Evolutionary conservation across 2,329 filamentous ascomycete species (phyloP).

Genomic region (Aureobasidium lini): DNA sequence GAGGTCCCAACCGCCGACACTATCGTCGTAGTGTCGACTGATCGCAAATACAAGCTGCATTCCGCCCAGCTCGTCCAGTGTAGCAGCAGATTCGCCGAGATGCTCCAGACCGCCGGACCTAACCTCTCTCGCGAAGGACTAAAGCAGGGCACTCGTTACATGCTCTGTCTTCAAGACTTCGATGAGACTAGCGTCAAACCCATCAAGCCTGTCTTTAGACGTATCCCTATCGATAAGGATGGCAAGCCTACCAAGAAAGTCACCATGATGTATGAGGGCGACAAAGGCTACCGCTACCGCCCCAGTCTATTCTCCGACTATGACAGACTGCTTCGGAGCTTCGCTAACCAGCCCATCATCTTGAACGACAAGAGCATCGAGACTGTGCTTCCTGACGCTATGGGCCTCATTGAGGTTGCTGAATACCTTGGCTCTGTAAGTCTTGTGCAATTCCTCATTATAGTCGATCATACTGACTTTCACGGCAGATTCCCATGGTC

Average conservation of each 20-base stretch:
- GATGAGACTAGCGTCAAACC: slow-evolving; percentile 10
- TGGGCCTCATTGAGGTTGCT: slow-evolving; percentile 37
- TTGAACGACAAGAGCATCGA: slow-evolving; percentile 35
- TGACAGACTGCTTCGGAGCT: slow-evolving; percentile 38
- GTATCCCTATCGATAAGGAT: slow-evolving; percentile 17
- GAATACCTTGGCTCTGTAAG: slow-evolving; percentile 39
- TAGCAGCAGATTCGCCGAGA: not conserved
- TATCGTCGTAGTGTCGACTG: slow-evolving; percentile 29
- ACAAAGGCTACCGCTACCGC: not conserved
- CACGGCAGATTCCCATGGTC: slow-evolving; percentile 28
- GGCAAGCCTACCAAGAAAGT: slow-evolving; percentile 14
- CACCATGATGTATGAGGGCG: not conserved
- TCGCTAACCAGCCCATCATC: slow-evolving; percentile 37
- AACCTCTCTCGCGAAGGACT: not conserved
- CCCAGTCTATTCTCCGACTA: slow-evolving; percentile 27
- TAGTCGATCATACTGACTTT: not conserved
- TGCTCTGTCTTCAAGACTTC: slow-evolving; percentile 19
- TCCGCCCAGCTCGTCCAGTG: slow-evolving; percentile 26
- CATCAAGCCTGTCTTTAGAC: slow-evolving; percentile 13
- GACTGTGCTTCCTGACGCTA: slow-evolving; percentile 33
- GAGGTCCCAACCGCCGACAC: slow-evolving; percentile 32
- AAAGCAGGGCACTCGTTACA: slow-evolving; percentile 18
- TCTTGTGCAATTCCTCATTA: not conserved
- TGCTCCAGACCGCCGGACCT: not conserved
- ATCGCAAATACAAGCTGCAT: slow-evolving; percentile 34